Conservation (phyloP, 1,284 basidiomycete species). For the Ceraceosorus guamensis region DNA sequence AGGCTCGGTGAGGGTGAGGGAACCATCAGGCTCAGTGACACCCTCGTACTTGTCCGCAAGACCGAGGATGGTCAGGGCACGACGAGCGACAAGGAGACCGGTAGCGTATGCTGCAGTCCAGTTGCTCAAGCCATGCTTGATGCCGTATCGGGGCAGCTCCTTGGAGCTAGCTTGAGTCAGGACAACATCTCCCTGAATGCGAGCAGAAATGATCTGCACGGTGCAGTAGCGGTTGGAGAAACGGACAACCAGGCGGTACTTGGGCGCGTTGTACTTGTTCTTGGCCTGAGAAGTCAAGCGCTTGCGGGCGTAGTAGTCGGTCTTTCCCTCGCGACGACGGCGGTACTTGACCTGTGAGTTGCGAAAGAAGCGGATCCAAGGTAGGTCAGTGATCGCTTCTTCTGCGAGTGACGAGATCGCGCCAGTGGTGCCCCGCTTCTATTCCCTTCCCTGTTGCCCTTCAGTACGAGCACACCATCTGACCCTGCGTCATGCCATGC, state of each 20-base stretch:
- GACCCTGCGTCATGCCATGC: too few species aligned
- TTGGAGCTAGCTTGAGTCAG: constrained; percentile 63
- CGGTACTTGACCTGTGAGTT: constrained; percentile 57
- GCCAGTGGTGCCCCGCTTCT: too few species aligned
- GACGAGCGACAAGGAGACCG: constrained; percentile 88
- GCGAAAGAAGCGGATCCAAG: too few species aligned
- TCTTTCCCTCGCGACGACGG: constrained; percentile 79
- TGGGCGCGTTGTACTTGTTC: constrained; percentile 99
- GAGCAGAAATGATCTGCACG: constrained; percentile 81
- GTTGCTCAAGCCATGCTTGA: constrained; percentile 97
- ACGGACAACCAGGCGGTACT: constrained; percentile 96
- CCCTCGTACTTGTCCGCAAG: constrained; percentile 98
- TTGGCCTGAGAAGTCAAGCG: constrained; percentile 94
- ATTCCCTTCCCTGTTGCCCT: too few species aligned
- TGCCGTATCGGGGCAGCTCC: constrained; percentile 92
- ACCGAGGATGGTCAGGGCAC: constrained; percentile 88
- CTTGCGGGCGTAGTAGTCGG: constrained; percentile 98
- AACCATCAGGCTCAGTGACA: constrained; percentile 84
- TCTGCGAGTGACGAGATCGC: too few species aligned
- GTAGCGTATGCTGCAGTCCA: constrained; percentile 98
- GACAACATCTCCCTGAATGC: constrained; percentile 92
- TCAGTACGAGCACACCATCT: too few species aligned
- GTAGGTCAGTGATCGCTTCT: too few species aligned
- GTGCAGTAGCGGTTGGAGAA: constrained; percentile 54
- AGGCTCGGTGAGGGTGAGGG: constrained; percentile 70